Evolutionary conservation across 495 filamentous ascomycete genomes (phyloP).

Genomic region (Penicillium canariense): DNA sequence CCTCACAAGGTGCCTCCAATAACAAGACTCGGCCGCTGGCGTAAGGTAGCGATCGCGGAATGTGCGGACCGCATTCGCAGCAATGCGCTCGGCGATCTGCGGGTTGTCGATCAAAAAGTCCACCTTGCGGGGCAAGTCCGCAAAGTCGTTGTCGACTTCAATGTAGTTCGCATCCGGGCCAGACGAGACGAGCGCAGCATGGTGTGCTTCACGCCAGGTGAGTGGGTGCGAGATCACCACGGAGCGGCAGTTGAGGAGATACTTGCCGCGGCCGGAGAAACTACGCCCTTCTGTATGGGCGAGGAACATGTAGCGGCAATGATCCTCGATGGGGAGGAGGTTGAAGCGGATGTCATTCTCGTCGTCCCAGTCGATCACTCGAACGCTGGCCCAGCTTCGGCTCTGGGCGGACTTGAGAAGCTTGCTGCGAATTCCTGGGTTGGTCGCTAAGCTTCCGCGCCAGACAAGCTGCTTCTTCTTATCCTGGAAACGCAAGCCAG

Average conservation of each 20-base stretch:
- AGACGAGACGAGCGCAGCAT: slow-evolving; percentile 34
- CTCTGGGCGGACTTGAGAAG: slow-evolving; percentile 45
- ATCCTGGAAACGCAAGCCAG: slow-evolving; percentile 29
- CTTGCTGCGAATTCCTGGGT: slow-evolving; percentile 39
- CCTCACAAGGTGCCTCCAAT: slow-evolving; percentile 55
- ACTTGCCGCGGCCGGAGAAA: slow-evolving; percentile 59
- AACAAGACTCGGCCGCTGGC: slow-evolving; percentile 58
- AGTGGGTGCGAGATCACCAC: slow-evolving; percentile 52
- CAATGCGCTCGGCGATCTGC: slow-evolving; percentile 51
- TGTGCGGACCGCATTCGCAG: slow-evolving; percentile 50
- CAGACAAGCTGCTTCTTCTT: slow-evolving; percentile 69
- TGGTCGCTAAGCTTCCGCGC: slow-evolving; percentile 55
- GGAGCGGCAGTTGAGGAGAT: slow-evolving; percentile 57
- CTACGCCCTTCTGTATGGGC: slow-evolving; percentile 56
- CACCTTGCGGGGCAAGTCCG: slow-evolving; percentile 53
- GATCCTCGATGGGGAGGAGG: slow-evolving; percentile 51
- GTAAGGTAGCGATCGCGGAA: slow-evolving; percentile 61
- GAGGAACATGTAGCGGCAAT: slow-evolving; percentile 59
- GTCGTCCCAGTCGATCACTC: slow-evolving; percentile 48
- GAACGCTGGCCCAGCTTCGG: slow-evolving; percentile 53
- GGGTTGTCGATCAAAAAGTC: slow-evolving; percentile 49
- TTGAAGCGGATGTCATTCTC: slow-evolving; percentile 35
- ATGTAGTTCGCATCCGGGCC: slow-evolving; percentile 62
- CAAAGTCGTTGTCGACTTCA: slow-evolving; percentile 53
- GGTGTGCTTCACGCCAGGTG: slow-evolving; percentile 42